These are phyloP conservation scores for Colletotrichum phormii DNA, from an alignment of 2,329 filamentous ascomycete genomes.

Conservation along the genomic window DNA sequence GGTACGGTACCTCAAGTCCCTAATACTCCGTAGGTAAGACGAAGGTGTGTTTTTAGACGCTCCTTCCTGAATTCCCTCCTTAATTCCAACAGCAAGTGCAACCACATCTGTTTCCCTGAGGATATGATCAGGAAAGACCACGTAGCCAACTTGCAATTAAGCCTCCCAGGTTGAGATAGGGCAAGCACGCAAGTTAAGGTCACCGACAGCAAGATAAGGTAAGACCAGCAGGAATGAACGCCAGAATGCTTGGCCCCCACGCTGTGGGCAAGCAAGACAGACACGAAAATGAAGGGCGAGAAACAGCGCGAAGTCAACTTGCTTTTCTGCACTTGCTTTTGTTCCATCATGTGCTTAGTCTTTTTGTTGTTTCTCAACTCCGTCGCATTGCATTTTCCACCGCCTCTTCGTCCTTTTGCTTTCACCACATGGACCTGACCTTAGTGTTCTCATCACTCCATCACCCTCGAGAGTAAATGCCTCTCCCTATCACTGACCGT, in stretches of 20 bases:
- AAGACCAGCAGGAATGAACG: not conserved
- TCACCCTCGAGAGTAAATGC: not conserved
- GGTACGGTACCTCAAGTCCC: too few species aligned
- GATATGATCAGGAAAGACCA: too few species aligned
- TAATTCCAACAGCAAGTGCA: not conserved
- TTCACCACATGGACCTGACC: not conserved
- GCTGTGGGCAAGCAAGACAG: not conserved
- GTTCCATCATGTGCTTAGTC: not conserved
- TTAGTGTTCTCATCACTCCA: not conserved
- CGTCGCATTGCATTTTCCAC: slow-evolving; percentile 17
- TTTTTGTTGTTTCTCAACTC: slow-evolving; percentile 24
- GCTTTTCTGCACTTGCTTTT: not conserved
- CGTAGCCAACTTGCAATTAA: too few species aligned
- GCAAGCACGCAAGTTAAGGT: too few species aligned
- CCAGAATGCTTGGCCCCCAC: not conserved
- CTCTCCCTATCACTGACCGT: not conserved
- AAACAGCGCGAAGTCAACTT: not conserved
- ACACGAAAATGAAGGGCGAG: not conserved
- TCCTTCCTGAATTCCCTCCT: not conserved
- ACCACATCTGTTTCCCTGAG: not conserved
- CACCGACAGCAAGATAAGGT: not conserved
- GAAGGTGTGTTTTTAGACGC: not conserved
- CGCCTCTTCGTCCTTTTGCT: not conserved
- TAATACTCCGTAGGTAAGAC: not conserved
- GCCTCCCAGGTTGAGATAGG: not conserved